These are phyloP conservation scores for Suillus clintonianus DNA, from an alignment of 768 basidiomycete genomes.

Conservation along the genomic window DNA sequence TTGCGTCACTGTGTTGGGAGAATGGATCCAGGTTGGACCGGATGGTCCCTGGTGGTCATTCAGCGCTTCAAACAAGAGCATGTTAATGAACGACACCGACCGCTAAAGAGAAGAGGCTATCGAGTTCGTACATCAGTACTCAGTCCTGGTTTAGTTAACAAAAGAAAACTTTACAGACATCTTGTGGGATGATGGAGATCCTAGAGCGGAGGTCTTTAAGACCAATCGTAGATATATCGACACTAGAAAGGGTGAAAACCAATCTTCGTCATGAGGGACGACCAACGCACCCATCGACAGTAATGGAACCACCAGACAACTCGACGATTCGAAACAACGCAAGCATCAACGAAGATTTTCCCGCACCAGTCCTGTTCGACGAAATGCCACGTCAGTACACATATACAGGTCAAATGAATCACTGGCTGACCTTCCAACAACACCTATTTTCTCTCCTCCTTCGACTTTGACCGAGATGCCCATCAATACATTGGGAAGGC, in stretches of 20 bases:
- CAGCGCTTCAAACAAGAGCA: slow-evolving; percentile 12
- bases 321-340: slow-evolving; percentile 72
- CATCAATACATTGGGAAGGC: slow-evolving; percentile 69
- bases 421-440: slow-evolving; percentile 55
- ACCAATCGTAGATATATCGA: slow-evolving; percentile 70
- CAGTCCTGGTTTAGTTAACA: not conserved
- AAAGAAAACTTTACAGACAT: slow-evolving; percentile 39
- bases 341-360: slow-evolving; percentile 63
- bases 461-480: slow-evolving; percentile 59
- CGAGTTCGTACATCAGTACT: slow-evolving; percentile 10
- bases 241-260: slow-evolving; percentile 29
- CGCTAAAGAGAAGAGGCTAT: slow-evolving; percentile 59
- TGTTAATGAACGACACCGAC: slow-evolving; percentile 38
- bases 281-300: slow-evolving; percentile 56
- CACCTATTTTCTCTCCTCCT: slow-evolving; percentile 75
- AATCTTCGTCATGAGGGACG: not conserved
- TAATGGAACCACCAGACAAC: slow-evolving; percentile 56
- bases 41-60: slow-evolving; percentile 49
- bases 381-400: not conserved
- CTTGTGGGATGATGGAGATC: slow-evolving; percentile 69
- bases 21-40: slow-evolving; percentile 62
- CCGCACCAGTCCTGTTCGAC: slow-evolving; percentile 47
- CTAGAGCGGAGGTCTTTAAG: slow-evolving; percentile 60
- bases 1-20: slow-evolving; percentile 61
- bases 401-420: not conserved